Percentiles rank a stretch among this genome's conserved stretches.
Evolutionary conservation across 2,329 filamentous ascomycete species (phyloP).

Genomic region (Alternaria longipes): DNA sequence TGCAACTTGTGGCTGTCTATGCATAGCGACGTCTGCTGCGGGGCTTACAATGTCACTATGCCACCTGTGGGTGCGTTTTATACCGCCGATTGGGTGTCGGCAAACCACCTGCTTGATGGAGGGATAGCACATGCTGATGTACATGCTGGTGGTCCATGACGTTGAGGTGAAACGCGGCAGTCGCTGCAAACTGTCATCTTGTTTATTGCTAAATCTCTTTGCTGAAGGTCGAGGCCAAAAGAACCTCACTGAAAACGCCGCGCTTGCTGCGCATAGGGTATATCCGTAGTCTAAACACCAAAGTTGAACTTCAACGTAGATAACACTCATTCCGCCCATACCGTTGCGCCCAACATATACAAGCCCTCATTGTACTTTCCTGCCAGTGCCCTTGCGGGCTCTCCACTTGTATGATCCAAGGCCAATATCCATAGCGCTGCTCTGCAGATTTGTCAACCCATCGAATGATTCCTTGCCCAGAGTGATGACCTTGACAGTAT

Average conservation of each 20-base stretch:
- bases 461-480: slow-evolving; percentile 73
- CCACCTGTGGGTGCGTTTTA: background rate
- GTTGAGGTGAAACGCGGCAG: background rate
- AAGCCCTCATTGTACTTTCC: slow-evolving; percentile 25
- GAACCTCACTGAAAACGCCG: slow-evolving; percentile 10
- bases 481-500: slow-evolving; percentile 75
- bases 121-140: slow-evolving; percentile 7
- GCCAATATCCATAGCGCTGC: slow-evolving; percentile 19
- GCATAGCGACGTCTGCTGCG: slow-evolving; percentile 22
- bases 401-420: slow-evolving; percentile 23
- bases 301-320: slow-evolving; percentile 4
- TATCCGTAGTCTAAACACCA: slow-evolving; percentile 16
- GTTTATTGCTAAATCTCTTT: background rate
- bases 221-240: background rate
- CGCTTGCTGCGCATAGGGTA: slow-evolving; percentile 18
- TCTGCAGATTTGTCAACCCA: slow-evolving; percentile 21
- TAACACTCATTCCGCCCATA: background rate
- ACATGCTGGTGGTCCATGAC: slow-evolving; percentile 16
- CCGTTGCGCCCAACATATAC: slow-evolving; percentile 1
- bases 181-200: background rate
- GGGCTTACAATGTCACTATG: slow-evolving; percentile 9
- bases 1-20: slow-evolving; percentile 14
- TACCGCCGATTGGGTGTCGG: slow-evolving; percentile 19
- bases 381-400: slow-evolving; percentile 18
- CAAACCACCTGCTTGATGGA: slow-evolving; percentile 13